Conservation (phyloP, 1,139 yeast genomes). For the Zygosaccharomyces pseudobailii region DNA sequence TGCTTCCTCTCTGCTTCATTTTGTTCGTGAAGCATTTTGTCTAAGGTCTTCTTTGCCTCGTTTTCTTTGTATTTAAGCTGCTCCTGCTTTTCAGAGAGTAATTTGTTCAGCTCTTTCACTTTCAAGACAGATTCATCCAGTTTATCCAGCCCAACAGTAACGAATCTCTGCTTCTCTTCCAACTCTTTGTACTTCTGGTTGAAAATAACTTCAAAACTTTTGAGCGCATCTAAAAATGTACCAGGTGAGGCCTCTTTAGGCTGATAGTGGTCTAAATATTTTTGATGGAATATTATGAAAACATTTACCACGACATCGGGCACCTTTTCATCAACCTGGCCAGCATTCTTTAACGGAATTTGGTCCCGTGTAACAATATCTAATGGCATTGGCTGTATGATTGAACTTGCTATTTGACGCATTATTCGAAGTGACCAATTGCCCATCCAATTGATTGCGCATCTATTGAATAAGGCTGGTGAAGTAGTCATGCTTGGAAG, state of each 20-base stretch:
- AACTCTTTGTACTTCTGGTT: conserved; percentile 43
- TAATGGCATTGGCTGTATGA: conserved; percentile 47
- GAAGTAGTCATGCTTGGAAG: conserved; percentile 56
- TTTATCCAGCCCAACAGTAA: conserved; percentile 68
- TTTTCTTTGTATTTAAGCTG: conserved; percentile 51
- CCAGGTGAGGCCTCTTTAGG: conserved; percentile 44
- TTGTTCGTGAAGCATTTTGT: conserved; percentile 78
- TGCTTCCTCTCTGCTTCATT: conserved; percentile 89
- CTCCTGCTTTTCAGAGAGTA: conserved; percentile 50
- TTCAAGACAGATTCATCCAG: conserved; percentile 72
- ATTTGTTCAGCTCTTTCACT: conserved; percentile 55
- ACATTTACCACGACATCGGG: conserved; percentile 48
- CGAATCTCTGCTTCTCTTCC: conserved; percentile 68
- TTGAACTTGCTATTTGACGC: conserved; percentile 45
- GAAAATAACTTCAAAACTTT: conserved; percentile 45
- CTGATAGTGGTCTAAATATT: conserved; percentile 11
- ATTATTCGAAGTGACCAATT: conserved; percentile 61
- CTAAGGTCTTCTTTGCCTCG: conserved; percentile 69
- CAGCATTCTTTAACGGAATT: conserved; percentile 27
- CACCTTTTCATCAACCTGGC: conserved; percentile 27
- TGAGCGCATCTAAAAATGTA: conserved; percentile 50
- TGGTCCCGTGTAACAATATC: conserved; percentile 42
- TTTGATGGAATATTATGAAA: conserved; percentile 45
- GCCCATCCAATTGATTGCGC: conserved; percentile 89
- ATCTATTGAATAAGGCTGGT: conserved; percentile 87